These are phyloP conservation scores for Podaxis sp. DNA, from an alignment of 768 basidiomycete species.

Conservation along the genomic window DNA sequence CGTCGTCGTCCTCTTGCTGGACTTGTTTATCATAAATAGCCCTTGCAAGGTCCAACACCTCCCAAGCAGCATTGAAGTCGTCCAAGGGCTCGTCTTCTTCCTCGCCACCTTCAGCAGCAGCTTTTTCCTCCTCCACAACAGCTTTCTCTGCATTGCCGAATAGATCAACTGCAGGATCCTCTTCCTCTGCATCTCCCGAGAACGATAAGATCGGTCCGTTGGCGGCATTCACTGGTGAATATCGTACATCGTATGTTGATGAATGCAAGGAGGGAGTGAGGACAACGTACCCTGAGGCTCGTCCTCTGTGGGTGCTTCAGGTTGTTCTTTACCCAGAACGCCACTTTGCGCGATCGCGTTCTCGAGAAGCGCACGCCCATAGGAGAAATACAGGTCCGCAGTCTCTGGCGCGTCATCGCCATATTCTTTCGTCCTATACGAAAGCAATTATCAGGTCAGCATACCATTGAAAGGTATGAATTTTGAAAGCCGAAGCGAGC, in stretches of 20 bases:
- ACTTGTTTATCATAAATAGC: conserved; percentile 74
- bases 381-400: conserved; percentile 85
- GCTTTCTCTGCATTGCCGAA: conserved; percentile 51
- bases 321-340: conserved; percentile 87
- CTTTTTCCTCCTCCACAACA: conserved; percentile 45
- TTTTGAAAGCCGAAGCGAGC: conserved; percentile 7
- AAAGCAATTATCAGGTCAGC: conserved; percentile 1
- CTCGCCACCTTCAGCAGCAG: conserved; percentile 51
- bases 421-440: conserved; percentile 58
- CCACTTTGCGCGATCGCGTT: conserved; percentile 83
- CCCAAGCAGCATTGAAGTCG: conserved; percentile 98
- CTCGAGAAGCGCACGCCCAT: conserved; percentile 91
- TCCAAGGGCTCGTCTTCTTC: conserved; percentile 87
- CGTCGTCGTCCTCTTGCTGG: conserved; percentile 48
- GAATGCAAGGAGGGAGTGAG: conserved; percentile 5
- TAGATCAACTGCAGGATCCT: conserved; percentile 55
- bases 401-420: conserved; percentile 80
- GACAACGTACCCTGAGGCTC: conserved; percentile 28
- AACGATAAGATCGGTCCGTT: conserved; percentile 71
- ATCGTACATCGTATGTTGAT: conserved; percentile 9
- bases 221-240: conserved; percentile 27
- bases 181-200: conserved; percentile 66
- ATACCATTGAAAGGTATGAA: neutral
- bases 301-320: conserved; percentile 45
- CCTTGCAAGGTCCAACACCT: conserved; percentile 91